Base-by-base conservation (phyloP, 495 filamentous ascomycete genomes). In the Penicillium egyptiacum region DNA sequence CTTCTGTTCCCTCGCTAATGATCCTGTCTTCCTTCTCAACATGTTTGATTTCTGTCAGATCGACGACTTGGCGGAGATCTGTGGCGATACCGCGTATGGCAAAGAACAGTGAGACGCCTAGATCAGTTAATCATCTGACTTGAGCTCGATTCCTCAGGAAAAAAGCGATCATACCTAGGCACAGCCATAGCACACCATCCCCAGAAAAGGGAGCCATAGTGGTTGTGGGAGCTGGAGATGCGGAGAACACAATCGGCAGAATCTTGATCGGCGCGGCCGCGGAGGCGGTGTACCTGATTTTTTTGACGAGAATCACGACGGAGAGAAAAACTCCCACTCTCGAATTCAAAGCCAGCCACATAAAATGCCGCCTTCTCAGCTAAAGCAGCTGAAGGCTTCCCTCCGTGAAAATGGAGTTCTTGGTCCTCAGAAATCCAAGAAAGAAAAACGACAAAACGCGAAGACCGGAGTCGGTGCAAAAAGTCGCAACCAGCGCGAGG, bases 371-470 rank as follows among this genome's bases (percentile, higher is more conserved):
- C 90, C 92, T 58, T 98, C 94, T 8, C 94, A 98, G 74, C 81
- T 98, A 17, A 98, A 98, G 73, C 91, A 91, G 74, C 83, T 98
- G 16, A 98, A 96, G 74, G 79, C 88, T 55, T 96, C 92, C 6
- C 81, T 98, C 12, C 82, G 84, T 56, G 89, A 95, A 28, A 89
- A 91, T 55, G 93, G 94, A 22, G 85, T 98, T 30, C 85, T 91
- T 45, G 89, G 91, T 3, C 91, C 89, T 5, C 91, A 92, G 66
- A 83, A 95, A 65, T 94, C 91, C 19, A 96, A 96, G 67, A 96
- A 96, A 72, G 84, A 96, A 64, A 89, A 87, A 67, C 88, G 86
- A 63, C 82, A 88, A 70, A 84, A 86, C 70, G 81, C 80, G 37
- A 85, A 86, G 67, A 79, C 83, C 67, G 82, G 82, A 39, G 79